These are phyloP conservation scores for Sphagnum fallax DNA, from an alignment of 228 moss, liverwort and hornwort species.

Conservation along the genomic window DNA sequence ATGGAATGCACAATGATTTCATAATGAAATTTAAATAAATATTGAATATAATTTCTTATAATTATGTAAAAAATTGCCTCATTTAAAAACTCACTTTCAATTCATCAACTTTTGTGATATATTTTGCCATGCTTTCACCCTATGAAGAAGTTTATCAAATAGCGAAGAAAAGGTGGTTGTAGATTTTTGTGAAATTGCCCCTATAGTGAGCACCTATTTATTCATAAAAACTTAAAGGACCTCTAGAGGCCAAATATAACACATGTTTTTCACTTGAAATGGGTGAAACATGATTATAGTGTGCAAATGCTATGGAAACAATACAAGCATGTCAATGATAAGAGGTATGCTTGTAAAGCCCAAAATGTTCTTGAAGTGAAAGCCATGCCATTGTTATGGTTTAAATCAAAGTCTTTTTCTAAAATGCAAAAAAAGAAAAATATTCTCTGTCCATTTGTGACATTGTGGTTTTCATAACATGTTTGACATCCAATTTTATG, in stretches of 20 bases:
- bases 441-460: constrained; percentile 8
- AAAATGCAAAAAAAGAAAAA: not conserved
- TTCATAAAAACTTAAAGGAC: not conserved
- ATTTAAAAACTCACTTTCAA: too few relatives aligned
- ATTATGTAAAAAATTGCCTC: too few relatives aligned
- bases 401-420: not conserved
- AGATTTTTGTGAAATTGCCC: too few relatives aligned
- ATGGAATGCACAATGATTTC: too few relatives aligned
- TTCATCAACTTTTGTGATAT: too few relatives aligned
- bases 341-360: constrained; percentile 24
- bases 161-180: too few relatives aligned
- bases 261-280: not conserved
- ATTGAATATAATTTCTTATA: too few relatives aligned
- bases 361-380: constrained; percentile 23
- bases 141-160: too few relatives aligned
- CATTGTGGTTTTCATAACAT: constrained; percentile 3
- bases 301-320: too few relatives aligned
- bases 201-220: not conserved
- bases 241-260: constrained; percentile 5
- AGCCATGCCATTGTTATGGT: constrained; percentile 2
- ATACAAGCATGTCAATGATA: not conserved
- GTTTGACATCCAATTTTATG: constrained; percentile 1
- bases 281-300: too few relatives aligned
- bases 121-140: too few relatives aligned
- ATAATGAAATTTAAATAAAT: too few relatives aligned